These are phyloP conservation scores for Backusella mclennaniae DNA, from an alignment of 192 early-diverging fungal species.

Conservation along the genomic window DNA sequence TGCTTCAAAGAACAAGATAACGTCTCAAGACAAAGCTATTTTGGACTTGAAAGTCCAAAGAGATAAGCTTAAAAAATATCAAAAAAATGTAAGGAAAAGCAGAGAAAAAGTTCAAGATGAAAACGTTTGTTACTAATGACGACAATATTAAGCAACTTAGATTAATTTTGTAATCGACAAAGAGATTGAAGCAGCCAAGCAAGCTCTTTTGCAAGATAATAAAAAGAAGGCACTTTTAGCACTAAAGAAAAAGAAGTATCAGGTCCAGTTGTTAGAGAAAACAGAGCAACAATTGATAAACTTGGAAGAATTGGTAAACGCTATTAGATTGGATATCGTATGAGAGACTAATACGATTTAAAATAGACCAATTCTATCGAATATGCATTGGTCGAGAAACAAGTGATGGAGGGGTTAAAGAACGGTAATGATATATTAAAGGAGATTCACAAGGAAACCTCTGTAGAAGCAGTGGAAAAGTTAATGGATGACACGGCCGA, in stretches of 20 bases:
- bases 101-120: not conserved
- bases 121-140: not conserved
- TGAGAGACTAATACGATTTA: not conserved
- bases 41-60: slow-evolving; percentile 95
- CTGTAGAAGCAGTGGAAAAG: slow-evolving; percentile 87
- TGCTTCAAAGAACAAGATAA: slow-evolving; percentile 64
- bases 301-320: slow-evolving; percentile 78
- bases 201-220: slow-evolving; percentile 70
- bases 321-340: slow-evolving; percentile 10
- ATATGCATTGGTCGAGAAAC: slow-evolving; percentile 88
- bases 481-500: slow-evolving; percentile 97
- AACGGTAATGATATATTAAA: slow-evolving; percentile 86
- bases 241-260: slow-evolving; percentile 95
- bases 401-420: slow-evolving; percentile 81
- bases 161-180: slow-evolving; percentile 76
- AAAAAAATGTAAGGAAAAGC: slow-evolving; percentile 68
- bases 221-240: slow-evolving; percentile 84
- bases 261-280: slow-evolving; percentile 82
- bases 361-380: slow-evolving; percentile 79
- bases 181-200: slow-evolving; percentile 79
- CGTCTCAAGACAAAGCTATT: slow-evolving; percentile 89
- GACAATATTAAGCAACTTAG: slow-evolving; percentile 40
- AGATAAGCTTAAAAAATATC: slow-evolving; percentile 91
- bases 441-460: slow-evolving; percentile 82
- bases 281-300: slow-evolving; percentile 87